Percentiles rank a stretch among this genome's conserved stretches.
These are phyloP conservation scores for Lantana camara DNA, from an alignment of 257 asterid genomes.

Conservation along the genomic window DNA sequence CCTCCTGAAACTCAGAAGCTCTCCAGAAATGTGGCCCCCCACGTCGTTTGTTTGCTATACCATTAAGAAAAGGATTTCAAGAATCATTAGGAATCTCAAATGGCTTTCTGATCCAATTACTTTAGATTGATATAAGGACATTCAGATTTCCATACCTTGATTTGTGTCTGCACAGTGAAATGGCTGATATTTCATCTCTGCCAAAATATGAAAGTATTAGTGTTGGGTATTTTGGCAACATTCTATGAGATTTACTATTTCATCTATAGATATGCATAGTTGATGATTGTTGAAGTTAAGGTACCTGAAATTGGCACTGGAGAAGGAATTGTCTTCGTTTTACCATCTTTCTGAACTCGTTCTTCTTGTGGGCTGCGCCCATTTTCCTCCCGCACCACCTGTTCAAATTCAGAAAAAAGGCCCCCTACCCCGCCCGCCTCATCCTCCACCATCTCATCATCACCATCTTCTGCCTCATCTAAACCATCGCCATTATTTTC, in stretches of 20 bases:
- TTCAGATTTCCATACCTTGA: constrained; percentile 39
- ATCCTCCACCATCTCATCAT: constrained; percentile 40
- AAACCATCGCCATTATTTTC: constrained; percentile 32
- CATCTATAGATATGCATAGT: too few species aligned
- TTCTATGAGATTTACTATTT: too few species aligned
- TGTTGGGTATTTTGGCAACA: background rate
- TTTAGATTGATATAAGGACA: background rate
- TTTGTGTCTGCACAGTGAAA: constrained; percentile 38
- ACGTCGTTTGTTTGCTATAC: constrained; percentile 42
- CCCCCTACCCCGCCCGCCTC: constrained; percentile 34
- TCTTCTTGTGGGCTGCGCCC: constrained; percentile 29
- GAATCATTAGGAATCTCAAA: too few species aligned
- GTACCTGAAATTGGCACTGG: constrained; percentile 81
- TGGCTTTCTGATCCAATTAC: background rate
- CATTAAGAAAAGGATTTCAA: constrained; percentile 18
- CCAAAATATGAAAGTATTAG: constrained; percentile 24
- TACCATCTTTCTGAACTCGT: constrained; percentile 28
- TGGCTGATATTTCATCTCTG: constrained; percentile 54
- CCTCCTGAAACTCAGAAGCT: constrained; percentile 40
- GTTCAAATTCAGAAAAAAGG: constrained; percentile 26
- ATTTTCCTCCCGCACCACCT: constrained; percentile 27
- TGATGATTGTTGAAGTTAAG: background rate
- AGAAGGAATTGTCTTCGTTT: constrained; percentile 40
- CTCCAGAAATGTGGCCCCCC: constrained; percentile 33
- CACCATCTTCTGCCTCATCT: constrained; percentile 41